Conservation (phyloP, 2,329 filamentous ascomycete species). For the Dichotomopilus funicola region DNA sequence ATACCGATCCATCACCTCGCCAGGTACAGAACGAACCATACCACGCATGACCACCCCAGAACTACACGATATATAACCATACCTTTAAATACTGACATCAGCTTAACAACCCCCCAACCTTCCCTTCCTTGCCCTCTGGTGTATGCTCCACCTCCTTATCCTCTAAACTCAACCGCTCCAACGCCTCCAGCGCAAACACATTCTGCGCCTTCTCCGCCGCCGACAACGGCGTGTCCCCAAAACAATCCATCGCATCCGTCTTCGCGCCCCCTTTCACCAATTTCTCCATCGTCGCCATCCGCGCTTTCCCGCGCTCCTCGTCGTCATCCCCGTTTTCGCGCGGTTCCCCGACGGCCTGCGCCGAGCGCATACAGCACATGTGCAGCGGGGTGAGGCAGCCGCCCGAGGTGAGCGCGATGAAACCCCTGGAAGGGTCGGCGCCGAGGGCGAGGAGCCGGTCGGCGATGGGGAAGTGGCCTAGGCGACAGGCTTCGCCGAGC, state of each 20-base stretch:
- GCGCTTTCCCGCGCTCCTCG: constrained; percentile 5
- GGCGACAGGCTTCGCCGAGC: constrained; percentile 23
- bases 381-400: constrained; percentile 24
- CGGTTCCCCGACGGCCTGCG: constrained; percentile 6
- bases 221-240: constrained; percentile 22
- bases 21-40: too few species aligned
- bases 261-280: constrained; percentile 18
- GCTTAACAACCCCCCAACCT: too few species aligned
- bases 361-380: constrained; percentile 25
- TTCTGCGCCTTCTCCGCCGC: constrained; percentile 21
- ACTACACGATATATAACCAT: too few species aligned
- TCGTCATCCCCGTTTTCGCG: background rate
- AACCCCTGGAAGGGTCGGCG: constrained; percentile 21
- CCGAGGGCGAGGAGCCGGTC: constrained; percentile 22
- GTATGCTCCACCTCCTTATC: constrained; percentile 6
- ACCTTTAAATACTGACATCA: too few species aligned
- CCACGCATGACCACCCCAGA: too few species aligned
- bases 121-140: too few species aligned
- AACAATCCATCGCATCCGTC: constrained; percentile 20
- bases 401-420: constrained; percentile 14
- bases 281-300: constrained; percentile 20
- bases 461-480: constrained; percentile 21
- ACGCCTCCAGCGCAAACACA: constrained; percentile 18
- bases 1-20: background rate
- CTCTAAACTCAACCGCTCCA: constrained; percentile 11